These are phyloP conservation scores for Lactarius vividus DNA, from an alignment of 768 basidiomycete genomes.

Conservation along the genomic window DNA sequence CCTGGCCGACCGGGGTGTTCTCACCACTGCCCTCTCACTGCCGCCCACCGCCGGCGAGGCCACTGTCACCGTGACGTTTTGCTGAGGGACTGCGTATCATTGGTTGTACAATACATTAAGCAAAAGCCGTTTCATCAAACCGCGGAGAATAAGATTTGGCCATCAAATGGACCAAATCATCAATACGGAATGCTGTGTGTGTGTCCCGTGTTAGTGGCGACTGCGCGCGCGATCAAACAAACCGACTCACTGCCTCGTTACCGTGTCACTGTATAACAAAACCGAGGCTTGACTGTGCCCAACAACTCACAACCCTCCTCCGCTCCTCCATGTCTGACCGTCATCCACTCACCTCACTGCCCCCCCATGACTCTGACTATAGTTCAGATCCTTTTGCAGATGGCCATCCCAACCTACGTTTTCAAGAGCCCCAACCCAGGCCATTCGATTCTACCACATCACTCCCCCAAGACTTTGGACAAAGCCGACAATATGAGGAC, in stretches of 20 bases:
- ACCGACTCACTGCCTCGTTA: constrained; percentile 28
- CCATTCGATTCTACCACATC: constrained; percentile 59
- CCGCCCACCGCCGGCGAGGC: not conserved
- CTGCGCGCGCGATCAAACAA: constrained; percentile 11
- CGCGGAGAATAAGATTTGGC: not conserved
- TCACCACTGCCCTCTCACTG: not conserved
- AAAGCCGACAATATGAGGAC: constrained; percentile 48
- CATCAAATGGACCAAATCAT: not conserved
- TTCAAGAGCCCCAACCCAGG: constrained; percentile 54
- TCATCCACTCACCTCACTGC: constrained; percentile 32
- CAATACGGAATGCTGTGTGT: constrained; percentile 1
- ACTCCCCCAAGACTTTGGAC: constrained; percentile 50
- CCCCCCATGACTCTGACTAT: constrained; percentile 40
- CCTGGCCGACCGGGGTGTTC: too few relatives aligned
- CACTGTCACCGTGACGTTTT: not conserved
- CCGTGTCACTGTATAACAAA: constrained; percentile 22
- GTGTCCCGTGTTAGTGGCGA: not conserved
- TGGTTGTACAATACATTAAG: too few relatives aligned
- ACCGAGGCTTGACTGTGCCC: constrained; percentile 1
- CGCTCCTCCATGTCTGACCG: constrained; percentile 31
- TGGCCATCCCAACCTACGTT: constrained; percentile 58
- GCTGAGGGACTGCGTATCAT: not conserved
- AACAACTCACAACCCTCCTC: not conserved
- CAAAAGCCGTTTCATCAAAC: not conserved
- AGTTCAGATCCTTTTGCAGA: constrained; percentile 73